Base-by-base conservation (phyloP, 768 basidiomycete genomes). In the Sutorius australiensis region DNA sequence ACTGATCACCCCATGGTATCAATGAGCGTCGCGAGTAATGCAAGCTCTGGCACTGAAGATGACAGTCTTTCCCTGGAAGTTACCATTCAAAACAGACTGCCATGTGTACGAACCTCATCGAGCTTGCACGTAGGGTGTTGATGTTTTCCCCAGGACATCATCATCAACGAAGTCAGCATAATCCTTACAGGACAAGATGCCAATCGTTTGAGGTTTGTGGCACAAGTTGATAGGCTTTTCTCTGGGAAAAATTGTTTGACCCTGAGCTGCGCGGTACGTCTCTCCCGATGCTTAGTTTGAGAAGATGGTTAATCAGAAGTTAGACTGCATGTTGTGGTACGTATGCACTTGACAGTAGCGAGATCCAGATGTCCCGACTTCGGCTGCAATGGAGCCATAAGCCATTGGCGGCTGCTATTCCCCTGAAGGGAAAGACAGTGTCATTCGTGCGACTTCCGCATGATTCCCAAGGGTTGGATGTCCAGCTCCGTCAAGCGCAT, bases 181-280 rank as follows among this genome's bases (percentile, higher is more conserved):
- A 73, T 71, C n/a, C 71, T 92, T 16, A 64, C 74, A 7, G 89
- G 88, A 5, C 74, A 80, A 50, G 86, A 89, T 43, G 73, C 77
- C 5, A 83, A 85, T 47, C 79, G 77, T 48, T 73, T 87, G 41
- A 78, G 72, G 57, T 94, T 87, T 60, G 70, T 74, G 2, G 58
- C 74, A 1, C 67, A 73, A 4, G 60, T 71, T 0, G 61, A 74
- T 17, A 66, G 63, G 3, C 70, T 95, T 24, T 62, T 72, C 1
- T 75, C 86, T 0, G 94, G 93, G 6, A 71, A 72, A 43, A 87
- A 82, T 19, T 58, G 63, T 1, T 59, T 89, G 34, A 79, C 72
- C 0, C 66, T 92, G 37, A 85, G 80, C 60, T 94, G 87, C 63
- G 79, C 88, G 8, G 94, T 95, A 67, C 59, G 88, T 70, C 42